Evolutionary conservation across 179 eudicot species (phyloP).

Genomic region (Nepenthes alata): DNA sequence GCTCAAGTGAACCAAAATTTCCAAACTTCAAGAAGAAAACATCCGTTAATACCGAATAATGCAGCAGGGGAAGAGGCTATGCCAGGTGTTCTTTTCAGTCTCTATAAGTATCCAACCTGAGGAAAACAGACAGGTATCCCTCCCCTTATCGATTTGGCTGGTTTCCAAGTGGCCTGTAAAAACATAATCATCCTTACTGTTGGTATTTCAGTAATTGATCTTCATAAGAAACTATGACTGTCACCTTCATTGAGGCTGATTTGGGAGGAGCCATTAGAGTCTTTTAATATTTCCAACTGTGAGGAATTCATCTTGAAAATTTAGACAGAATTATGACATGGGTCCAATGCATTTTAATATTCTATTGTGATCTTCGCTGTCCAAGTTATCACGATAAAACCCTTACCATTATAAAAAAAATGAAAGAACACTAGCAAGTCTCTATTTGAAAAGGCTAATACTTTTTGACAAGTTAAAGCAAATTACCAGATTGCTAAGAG

Average conservation of each 20-base stretch:
- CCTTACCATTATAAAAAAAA: too few relatives aligned
- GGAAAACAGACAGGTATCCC: constrained; percentile 67
- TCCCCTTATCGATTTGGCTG: constrained; percentile 56
- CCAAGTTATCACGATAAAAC: too few relatives aligned
- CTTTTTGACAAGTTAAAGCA: not conserved
- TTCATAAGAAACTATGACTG: not conserved
- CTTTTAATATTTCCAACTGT: too few relatives aligned
- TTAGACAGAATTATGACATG: too few relatives aligned
- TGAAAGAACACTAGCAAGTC: too few relatives aligned
- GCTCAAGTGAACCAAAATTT: constrained; percentile 46
- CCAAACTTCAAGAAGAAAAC: constrained; percentile 38
- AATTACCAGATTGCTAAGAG: constrained; percentile 4
- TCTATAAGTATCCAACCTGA: constrained; percentile 32
- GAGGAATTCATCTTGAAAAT: too few relatives aligned
- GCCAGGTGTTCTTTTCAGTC: not conserved
- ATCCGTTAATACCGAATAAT: constrained; percentile 13
- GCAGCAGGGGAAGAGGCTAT: not conserved
- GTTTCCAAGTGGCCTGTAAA: constrained; percentile 51
- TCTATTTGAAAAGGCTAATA: not conserved
- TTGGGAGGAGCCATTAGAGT: too few relatives aligned
- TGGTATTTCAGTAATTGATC: not conserved
- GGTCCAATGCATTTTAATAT: too few relatives aligned
- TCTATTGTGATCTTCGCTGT: too few relatives aligned
- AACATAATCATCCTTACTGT: constrained; percentile 1
- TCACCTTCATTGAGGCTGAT: not conserved